Percentiles rank a stretch among this genome's conserved stretches.
These are phyloP conservation scores for Coemansia sp. DNA, from an alignment of 192 early-diverging fungal species.

Conservation along the genomic window DNA sequence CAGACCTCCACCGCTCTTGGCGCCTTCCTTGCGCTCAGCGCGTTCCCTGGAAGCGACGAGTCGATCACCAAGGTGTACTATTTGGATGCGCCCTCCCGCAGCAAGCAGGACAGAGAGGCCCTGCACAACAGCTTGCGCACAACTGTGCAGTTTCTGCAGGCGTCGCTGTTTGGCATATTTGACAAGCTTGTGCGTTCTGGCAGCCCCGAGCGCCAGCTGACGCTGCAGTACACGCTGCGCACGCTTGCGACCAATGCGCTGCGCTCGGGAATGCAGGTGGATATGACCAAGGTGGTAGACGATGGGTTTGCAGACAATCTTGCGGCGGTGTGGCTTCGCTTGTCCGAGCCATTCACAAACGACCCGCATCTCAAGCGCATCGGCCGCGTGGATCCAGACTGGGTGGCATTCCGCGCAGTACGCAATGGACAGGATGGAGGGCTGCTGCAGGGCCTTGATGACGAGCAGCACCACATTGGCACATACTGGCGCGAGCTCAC, in stretches of 20 bases:
- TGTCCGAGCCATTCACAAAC: constrained; percentile 82
- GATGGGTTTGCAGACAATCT: constrained; percentile 88
- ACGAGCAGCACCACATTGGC: constrained; percentile 30
- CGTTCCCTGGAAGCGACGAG: constrained; percentile 32
- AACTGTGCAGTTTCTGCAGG: constrained; percentile 60
- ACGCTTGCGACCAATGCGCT: constrained; percentile 66
- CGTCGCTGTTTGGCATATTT: constrained; percentile 53
- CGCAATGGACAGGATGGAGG: constrained; percentile 49
- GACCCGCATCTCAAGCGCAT: constrained; percentile 75
- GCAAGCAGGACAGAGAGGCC: constrained; percentile 55
- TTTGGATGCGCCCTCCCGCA: constrained; percentile 57
- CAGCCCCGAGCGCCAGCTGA: constrained; percentile 56
- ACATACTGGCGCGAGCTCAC: constrained; percentile 68
- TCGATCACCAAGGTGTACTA: constrained; percentile 32
- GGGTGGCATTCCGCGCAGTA: constrained; percentile 61
- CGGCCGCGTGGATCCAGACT: constrained; percentile 72
- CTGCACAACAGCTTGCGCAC: constrained; percentile 61
- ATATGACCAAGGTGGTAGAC: constrained; percentile 68
- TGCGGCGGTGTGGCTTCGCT: constrained; percentile 60
- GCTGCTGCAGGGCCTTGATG: constrained; percentile 25
- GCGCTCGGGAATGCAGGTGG: constrained; percentile 79
- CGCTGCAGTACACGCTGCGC: constrained; percentile 68
- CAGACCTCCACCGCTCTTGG: constrained; percentile 46
- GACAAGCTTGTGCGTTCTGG: constrained; percentile 70
- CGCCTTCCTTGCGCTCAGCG: constrained; percentile 42